Evolutionary conservation across 2,329 filamentous ascomycete genomes (phyloP), one percentile per base, ranked within the genome.

Genomic region (Aspergillus spinulosporus): DNA sequence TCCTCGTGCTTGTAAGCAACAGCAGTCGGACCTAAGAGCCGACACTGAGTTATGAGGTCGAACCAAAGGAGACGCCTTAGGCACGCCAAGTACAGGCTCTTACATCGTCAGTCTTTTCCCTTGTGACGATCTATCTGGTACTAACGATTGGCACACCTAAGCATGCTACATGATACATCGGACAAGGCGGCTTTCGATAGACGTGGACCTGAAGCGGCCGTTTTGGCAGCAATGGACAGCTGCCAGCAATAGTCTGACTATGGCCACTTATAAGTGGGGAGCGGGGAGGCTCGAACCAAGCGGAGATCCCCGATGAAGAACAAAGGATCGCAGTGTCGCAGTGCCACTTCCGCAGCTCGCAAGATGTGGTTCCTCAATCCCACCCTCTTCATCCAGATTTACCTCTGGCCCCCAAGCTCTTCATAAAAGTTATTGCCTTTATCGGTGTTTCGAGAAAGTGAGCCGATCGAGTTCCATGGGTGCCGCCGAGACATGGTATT

Each of bases 281-380:
- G 40, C 37, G 56, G 57, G 49, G 53, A 50, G 47, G 53, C 47
- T 28, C 12, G 47, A 40, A 47, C 42, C 53, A 56, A 53, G 47
- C 61, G 61, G 61, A 61, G 57, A 61, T 61, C 61, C 42, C 61
- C 59, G 59, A 63, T 55, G 57, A 57, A 57, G 57, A 59, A 57
- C 43, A 44, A 60, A 60, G 53, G 34, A 54, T 54, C 31, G 44
- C 28, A 44, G 31, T 8, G 28, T 28, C n/a, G 8, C 42, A 44
- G 9, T 12, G 11, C 29, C 15, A 4, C 39, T 36, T 12, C 39
- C 34, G 47, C 34, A 39, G 39, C 15, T 40, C 31, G 34, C 34
- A 34, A 29, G 31, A 26, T 44, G 21, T 44, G 29, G 50, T 36
- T 29, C 39, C 44, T 46, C 40, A 26, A 28, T 21, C 14, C 3